Evolutionary conservation across 768 basidiomycete genomes (phyloP), one percentile per base, ranked within the genome.

Genomic region (Leccinum rimulosum): DNA sequence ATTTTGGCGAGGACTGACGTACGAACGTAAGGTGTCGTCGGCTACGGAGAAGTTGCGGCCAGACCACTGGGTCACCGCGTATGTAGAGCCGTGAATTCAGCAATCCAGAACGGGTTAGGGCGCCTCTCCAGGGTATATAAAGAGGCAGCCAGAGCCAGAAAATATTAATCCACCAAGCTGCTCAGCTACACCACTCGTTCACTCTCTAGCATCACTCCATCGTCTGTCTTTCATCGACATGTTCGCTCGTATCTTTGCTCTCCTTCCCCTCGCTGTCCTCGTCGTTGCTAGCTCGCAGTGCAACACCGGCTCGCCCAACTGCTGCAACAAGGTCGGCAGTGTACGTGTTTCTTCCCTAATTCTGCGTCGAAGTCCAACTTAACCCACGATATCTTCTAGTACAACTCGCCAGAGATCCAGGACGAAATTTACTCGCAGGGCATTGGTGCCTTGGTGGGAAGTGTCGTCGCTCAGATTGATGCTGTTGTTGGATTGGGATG

Each of bases 241-340:
- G 66, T 65, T 69, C 25, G 54, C 68, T 51, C 35, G 35, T 14
- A 36, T 36, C 35, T 36, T 36, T 15, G 35, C 35, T 36, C 35
- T 36, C 35, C 43, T 45, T 4, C 43, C 43, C 9, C 43, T 45
- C 19, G 43, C 19, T 19, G 43, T 14, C 12, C 40, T 66, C 8
- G 66, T 28, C 25, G 52, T 57, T 28, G 64, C 64, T 8, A 0
- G 31, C 27, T 25, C 14, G 19, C 43, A 45, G 19, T 45, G 43
- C 43, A n/a, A 45, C 43, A 45, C 43, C 15, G 43, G 43, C 10
- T 45, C 43, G 6, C 9, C 17, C 10, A 10, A n/a, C 43, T 45
- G 43, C 3, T 45, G 43, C 8, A n/a, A 45, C 19, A 45, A 9
- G 14, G 17, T n/a, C 4, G 43, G 43, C 43, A 9, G 14, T 8